A percentile compares a stretch with the other conserved stretches of the same genome.
Evolutionary conservation across 495 filamentous ascomycete genomes (phyloP).

Genomic region (Daldinia concentrica): DNA sequence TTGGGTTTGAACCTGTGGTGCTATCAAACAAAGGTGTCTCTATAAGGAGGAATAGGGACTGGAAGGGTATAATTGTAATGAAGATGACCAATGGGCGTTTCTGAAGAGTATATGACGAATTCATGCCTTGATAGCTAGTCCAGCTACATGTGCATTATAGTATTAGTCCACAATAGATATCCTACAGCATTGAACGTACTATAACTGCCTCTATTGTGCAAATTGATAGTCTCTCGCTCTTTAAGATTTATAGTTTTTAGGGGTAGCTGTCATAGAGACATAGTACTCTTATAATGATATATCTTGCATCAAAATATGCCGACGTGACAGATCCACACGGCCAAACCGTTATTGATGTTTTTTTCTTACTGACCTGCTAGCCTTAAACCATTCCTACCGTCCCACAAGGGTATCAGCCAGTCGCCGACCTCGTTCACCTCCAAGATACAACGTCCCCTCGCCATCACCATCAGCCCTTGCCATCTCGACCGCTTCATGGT

Average conservation of each 20-base stretch:
- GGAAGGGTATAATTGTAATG: neutral
- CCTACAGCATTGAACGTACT: neutral
- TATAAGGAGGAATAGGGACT: neutral
- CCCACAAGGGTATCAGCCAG: slow-evolving; percentile 69
- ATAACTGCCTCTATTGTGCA: neutral
- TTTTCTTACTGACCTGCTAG: neutral
- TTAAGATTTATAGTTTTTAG: neutral
- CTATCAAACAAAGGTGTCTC: neutral
- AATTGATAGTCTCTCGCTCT: slow-evolving; percentile 6
- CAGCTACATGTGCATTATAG: neutral
- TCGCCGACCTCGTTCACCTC: slow-evolving; percentile 72
- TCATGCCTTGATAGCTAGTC: neutral
- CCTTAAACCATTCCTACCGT: slow-evolving; percentile 28
- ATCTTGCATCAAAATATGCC: neutral
- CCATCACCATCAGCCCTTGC: slow-evolving; percentile 66
- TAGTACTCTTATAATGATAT: neutral
- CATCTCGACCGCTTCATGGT: slow-evolving; percentile 79
- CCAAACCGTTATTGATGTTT: neutral
- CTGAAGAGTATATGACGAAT: neutral
- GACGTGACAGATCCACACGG: neutral
- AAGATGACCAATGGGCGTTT: neutral
- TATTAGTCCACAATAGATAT: neutral
- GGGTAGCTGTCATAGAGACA: neutral
- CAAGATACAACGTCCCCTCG: slow-evolving; percentile 68
- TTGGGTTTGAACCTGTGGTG: neutral